Conservation (phyloP, 768 basidiomycete genomes). For the Lactarius sp. region DNA sequence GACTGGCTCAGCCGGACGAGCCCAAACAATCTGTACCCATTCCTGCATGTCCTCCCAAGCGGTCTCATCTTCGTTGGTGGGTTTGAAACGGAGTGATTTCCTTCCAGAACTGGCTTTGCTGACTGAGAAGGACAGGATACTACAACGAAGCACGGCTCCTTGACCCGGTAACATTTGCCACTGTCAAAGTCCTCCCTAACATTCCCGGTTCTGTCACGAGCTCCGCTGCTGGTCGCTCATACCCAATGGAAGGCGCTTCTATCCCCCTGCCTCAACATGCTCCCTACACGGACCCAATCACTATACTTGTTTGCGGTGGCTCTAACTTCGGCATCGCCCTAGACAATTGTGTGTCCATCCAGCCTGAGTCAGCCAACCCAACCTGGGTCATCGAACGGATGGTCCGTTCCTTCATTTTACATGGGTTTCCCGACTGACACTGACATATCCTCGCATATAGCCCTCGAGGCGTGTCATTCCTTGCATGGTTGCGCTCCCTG, state of each 20-base stretch:
- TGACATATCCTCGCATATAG: background rate
- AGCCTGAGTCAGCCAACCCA: conserved; percentile 57
- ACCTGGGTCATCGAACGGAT: conserved; percentile 75
- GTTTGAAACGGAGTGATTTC: conserved; percentile 24
- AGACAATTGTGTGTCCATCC: conserved; percentile 68
- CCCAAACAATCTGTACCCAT: conserved; percentile 79
- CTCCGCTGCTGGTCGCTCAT: conserved; percentile 68
- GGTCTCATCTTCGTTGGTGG: conserved; percentile 64
- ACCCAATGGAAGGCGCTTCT: conserved; percentile 70
- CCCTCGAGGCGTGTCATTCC: conserved; percentile 24
- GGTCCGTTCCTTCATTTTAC: conserved; percentile 49
- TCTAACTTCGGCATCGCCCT: conserved; percentile 52
- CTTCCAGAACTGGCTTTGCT: background rate
- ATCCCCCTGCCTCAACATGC: conserved; percentile 64
- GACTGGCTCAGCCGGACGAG: conserved; percentile 68
- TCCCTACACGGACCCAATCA: conserved; percentile 71
- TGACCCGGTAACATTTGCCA: conserved; percentile 59
- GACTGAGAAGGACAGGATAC: conserved; percentile 43
- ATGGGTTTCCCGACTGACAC: conserved; percentile 28
- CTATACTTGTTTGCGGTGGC: conserved; percentile 71
- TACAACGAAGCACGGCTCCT: conserved; percentile 75
- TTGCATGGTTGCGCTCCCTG: conserved; percentile 66
- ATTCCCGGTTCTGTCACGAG: conserved; percentile 71
- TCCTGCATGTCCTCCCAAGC: conserved; percentile 65
- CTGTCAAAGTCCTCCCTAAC: conserved; percentile 57